phyloP scores from a whole-genome alignment of 2,329 filamentous ascomycete species.

The Didymella pinodella region DNA sequence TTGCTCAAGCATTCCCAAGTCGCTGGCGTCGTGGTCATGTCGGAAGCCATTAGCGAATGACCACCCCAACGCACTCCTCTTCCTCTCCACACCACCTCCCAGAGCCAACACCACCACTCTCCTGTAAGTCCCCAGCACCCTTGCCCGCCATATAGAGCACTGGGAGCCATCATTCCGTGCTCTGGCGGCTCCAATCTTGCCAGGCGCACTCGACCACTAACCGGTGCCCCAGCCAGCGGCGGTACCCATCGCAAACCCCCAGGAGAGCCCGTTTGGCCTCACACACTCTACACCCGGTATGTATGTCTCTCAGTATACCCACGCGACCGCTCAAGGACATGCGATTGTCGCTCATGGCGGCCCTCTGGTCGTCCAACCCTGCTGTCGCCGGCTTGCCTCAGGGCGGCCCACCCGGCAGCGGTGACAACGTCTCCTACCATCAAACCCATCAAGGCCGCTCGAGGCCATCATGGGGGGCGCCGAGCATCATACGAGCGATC shows the following conservation, averaged over 20 bases:
- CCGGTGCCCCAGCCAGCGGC: slow-evolving; percentile 47
- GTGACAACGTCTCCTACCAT: slow-evolving; percentile 40
- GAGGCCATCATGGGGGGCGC: slow-evolving; percentile 31
- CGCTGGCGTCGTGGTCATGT: slow-evolving; percentile 35
- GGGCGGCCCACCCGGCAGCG: slow-evolving; percentile 42
- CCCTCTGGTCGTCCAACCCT: slow-evolving; percentile 30
- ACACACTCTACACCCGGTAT: slow-evolving; percentile 42
- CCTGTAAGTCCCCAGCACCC: slow-evolving; percentile 34
- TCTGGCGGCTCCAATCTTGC: slow-evolving; percentile 23
- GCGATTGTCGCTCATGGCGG: slow-evolving; percentile 27
- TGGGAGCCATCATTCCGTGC: slow-evolving; percentile 24
- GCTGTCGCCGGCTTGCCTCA: slow-evolving; percentile 42
- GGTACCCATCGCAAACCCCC: slow-evolving; percentile 46
- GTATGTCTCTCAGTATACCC: slow-evolving; percentile 39
- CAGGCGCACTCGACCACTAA: slow-evolving; percentile 42
- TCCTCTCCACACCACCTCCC: slow-evolving; percentile 37
- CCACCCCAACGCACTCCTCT: slow-evolving; percentile 29
- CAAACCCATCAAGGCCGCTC: slow-evolving; percentile 29
- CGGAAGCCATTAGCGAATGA: slow-evolving; percentile 36
- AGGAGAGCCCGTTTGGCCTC: slow-evolving; percentile 35
- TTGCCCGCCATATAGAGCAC: slow-evolving; percentile 27
- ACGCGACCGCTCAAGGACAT: slow-evolving; percentile 43
- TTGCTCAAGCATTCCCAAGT: slow-evolving; percentile 36
- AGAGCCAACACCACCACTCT: slow-evolving; percentile 35
- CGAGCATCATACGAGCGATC: slow-evolving; percentile 27